Base-by-base conservation (phyloP, 805 yeast species). In the Isabelozyma pseudorhagii region DNA sequence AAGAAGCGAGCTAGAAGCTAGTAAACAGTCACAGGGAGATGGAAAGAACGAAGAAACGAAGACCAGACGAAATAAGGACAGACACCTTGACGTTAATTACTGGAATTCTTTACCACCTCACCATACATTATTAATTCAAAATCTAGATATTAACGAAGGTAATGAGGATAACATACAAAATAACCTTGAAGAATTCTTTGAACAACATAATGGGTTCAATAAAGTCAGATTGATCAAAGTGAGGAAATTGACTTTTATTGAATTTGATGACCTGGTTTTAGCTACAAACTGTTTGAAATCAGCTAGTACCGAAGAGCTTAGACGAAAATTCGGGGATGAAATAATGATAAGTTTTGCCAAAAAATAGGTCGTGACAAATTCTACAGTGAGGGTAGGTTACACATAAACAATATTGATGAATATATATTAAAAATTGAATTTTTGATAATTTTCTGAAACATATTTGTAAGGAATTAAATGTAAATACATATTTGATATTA, bases 241-340 rank as follows among this genome's bases (percentile, higher is more conserved):
- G 5, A 77, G 89, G 42, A 80, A 80, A 38, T 79, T 93, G 43
- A 96, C 94, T 9, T 87, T 93, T 65, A 78, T 93, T 3, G 97
- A 93, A 58, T 93, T 85, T 62, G 82, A 78, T 21, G 69, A 72
- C 5, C 85, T 82, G 18, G 59, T 65, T 1, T 66, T 72, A 39
- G 85, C 96, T 0, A 72, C 74, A 0, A 46, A 45, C 13, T 65
- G 72, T 40, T 56, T 71, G 41, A 49, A 59, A 36, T 18, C n/a
- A 7, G 40, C 28, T 42, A 45, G 54, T 3, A 40, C 21, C 11
- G 42, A 42, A 4, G 48, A 44, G 5, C 45, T 54, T 34, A 29
- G 43, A 15, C 45, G 45, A 7, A 45, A 46, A 25, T 61, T 67
- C 40, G 71, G 71, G 2, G 48, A 52, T 0, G 53, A 46, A 5